These are phyloP conservation scores for Solanum ossicruentum DNA, from an alignment of 257 asterid species.

Conservation along the genomic window DNA sequence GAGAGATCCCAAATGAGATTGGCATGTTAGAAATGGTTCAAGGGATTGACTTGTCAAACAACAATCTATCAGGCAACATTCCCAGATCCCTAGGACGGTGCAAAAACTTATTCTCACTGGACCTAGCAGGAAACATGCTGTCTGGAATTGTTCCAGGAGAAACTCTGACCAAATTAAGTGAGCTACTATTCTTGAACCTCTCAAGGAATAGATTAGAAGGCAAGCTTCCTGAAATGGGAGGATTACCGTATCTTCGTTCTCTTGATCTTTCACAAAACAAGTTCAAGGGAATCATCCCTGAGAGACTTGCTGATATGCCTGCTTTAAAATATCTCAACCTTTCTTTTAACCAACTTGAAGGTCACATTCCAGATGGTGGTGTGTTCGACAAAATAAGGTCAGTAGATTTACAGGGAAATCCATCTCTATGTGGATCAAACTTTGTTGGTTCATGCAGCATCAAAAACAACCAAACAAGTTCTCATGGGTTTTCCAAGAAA, in stretches of 20 bases:
- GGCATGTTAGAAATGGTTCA: constrained; percentile 66
- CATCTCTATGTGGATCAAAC: constrained; percentile 42
- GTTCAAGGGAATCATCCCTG: constrained; percentile 54
- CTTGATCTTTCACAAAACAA: constrained; percentile 63
- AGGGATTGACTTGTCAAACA: constrained; percentile 51
- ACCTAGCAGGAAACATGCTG: constrained; percentile 47
- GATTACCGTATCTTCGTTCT: constrained; percentile 20
- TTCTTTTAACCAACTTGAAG: constrained; percentile 62
- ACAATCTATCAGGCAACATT: constrained; percentile 44
- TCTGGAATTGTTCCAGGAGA: constrained; percentile 33
- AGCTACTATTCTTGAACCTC: constrained; percentile 39
- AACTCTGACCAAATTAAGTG: constrained; percentile 21
- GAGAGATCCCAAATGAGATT: constrained; percentile 49
- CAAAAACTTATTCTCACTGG: constrained; percentile 45
- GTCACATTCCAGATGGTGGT: constrained; percentile 47
- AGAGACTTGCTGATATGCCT: constrained; percentile 26
- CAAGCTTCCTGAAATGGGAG: constrained; percentile 35
- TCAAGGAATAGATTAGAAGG: constrained; percentile 51
- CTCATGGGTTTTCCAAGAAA: constrained; percentile 19
- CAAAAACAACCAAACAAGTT: not conserved
- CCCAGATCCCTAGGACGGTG: constrained; percentile 42
- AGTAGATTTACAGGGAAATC: constrained; percentile 37
- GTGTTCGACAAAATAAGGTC: constrained; percentile 17
- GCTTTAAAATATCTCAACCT: constrained; percentile 51
- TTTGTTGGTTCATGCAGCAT: constrained; percentile 18